Conservation (phyloP, 1,284 basidiomycete species). For the Somion occarium region DNA sequence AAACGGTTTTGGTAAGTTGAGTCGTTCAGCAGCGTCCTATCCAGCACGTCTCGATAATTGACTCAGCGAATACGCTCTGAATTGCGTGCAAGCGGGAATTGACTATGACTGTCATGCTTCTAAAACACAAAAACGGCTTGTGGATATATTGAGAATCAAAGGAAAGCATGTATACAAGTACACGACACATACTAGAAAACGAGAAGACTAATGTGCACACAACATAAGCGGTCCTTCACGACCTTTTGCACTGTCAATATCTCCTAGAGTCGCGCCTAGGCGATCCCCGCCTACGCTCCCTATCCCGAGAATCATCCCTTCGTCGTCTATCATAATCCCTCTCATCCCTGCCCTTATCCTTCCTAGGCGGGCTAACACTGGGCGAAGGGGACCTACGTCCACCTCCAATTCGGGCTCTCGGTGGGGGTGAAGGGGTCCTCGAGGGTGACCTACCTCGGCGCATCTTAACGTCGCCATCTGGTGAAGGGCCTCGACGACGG, state of each 20-base stretch:
- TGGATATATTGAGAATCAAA: too few relatives aligned
- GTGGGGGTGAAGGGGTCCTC: slow-evolving; percentile 24
- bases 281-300: not conserved
- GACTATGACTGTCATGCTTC: too few relatives aligned
- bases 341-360: slow-evolving; percentile 1
- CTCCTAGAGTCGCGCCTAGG: not conserved
- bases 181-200: too few relatives aligned
- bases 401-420: slow-evolving; percentile 21
- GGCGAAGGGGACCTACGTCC: slow-evolving; percentile 21
- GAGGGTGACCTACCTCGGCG: slow-evolving; percentile 20
- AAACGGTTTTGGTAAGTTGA: not conserved
- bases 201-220: too few relatives aligned
- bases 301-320: slow-evolving; percentile 1
- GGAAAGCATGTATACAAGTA: too few relatives aligned
- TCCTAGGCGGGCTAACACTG: slow-evolving; percentile 17
- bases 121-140: too few relatives aligned
- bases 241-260: not conserved
- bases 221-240: too few relatives aligned
- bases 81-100: too few relatives aligned
- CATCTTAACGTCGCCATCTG: slow-evolving; percentile 14
- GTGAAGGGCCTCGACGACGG: slow-evolving; percentile 10
- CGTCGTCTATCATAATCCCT: slow-evolving; percentile 11
- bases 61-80: too few relatives aligned
- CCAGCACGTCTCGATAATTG: too few relatives aligned
- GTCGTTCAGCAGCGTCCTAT: too few relatives aligned